These are phyloP conservation scores for Cucurbita ficifolia DNA, from an alignment of 306 rosid species.

Conservation along the genomic window DNA sequence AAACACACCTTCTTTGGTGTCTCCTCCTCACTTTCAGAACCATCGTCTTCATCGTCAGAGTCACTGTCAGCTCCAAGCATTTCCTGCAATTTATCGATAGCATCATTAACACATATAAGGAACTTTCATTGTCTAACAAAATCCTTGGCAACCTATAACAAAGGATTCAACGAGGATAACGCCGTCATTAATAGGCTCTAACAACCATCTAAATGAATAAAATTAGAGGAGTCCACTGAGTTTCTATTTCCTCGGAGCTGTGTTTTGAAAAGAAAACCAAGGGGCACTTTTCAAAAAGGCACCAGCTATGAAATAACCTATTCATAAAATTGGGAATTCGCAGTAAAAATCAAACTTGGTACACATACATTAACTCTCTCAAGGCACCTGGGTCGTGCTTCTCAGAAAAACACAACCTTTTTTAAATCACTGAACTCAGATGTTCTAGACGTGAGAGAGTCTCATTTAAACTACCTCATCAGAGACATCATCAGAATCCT, in stretches of 20 bases:
- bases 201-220: not conserved
- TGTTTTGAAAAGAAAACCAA: not conserved
- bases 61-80: constrained; percentile 18
- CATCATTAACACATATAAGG: not conserved
- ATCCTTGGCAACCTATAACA: not conserved
- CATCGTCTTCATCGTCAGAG: constrained; percentile 21
- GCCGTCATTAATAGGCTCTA: not conserved
- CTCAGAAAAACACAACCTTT: too few relatives aligned
- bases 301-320: too few relatives aligned
- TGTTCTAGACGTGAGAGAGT: not conserved
- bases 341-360: too few relatives aligned
- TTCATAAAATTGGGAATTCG: too few relatives aligned
- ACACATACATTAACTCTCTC: too few relatives aligned
- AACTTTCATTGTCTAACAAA: not conserved
- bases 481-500: constrained; percentile 19
- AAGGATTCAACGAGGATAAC: not conserved
- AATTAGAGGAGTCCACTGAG: not conserved
- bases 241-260: not conserved
- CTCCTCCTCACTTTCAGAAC: constrained; percentile 16
- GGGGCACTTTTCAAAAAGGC: not conserved
- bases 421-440: not conserved
- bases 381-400: too few relatives aligned
- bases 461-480: constrained; percentile 23
- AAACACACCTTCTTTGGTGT: constrained; percentile 52
- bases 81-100: constrained; percentile 19